phyloP scores from a whole-genome alignment of 2,329 filamentous ascomycete species.

The Parastagonospora nodorum region DNA sequence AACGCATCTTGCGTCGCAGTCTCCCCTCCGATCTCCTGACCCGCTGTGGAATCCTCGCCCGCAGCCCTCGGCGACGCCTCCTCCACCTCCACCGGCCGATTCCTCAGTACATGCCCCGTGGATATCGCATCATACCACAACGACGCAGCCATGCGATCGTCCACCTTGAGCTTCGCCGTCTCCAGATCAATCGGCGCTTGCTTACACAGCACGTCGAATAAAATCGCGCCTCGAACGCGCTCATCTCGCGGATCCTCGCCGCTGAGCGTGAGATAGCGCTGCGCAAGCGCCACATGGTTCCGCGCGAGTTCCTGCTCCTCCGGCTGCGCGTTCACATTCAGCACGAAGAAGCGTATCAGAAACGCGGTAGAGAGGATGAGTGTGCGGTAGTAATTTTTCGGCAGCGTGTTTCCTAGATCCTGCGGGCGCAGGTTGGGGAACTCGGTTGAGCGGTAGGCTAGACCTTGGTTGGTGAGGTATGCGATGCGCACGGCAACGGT shows the following conservation, averaged over 20 bases:
- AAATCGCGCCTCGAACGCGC: constrained; percentile 11
- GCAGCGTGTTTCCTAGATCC: constrained; percentile 12
- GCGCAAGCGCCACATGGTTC: constrained; percentile 29
- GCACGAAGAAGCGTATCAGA: constrained; percentile 27
- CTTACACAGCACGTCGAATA: constrained; percentile 21
- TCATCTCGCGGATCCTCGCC: constrained; percentile 17
- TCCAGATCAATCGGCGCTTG: constrained; percentile 23
- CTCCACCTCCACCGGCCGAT: constrained; percentile 10
- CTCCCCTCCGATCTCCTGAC: too few relatives aligned
- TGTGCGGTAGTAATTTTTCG: constrained; percentile 25
- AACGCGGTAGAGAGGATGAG: constrained; percentile 23
- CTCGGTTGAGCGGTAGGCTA: constrained; percentile 13
- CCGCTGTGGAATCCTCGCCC: neutral
- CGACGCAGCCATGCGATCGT: constrained; percentile 26
- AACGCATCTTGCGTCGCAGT: neutral
- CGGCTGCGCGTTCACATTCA: constrained; percentile 20
- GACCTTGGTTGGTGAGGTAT: constrained; percentile 20
- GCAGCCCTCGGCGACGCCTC: constrained; percentile 5
- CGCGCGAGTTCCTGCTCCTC: constrained; percentile 29
- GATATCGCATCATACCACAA: constrained; percentile 25
- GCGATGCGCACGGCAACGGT: constrained; percentile 23
- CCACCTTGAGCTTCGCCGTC: constrained; percentile 17
- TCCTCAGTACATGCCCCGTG: constrained; percentile 19
- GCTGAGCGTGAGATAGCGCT: constrained; percentile 18
- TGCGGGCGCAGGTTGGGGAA: constrained; percentile 9